Base-by-base conservation (phyloP, 371 early-diverging fungal species). In the Mucor lusitanicus region DNA sequence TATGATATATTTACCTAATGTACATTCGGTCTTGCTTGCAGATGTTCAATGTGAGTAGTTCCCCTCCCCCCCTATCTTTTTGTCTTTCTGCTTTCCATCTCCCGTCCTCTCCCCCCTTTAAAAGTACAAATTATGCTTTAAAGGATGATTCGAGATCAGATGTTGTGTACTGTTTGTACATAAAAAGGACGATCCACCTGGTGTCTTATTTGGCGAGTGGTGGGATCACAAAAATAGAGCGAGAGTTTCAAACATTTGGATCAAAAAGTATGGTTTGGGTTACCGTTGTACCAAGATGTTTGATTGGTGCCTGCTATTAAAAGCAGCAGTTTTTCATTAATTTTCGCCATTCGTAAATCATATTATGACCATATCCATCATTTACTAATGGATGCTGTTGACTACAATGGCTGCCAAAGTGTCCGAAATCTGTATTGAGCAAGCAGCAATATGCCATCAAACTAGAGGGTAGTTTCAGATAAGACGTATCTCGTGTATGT, bases 301-400 rank as follows among this genome's bases (percentile, higher is more conserved):
- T 55, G 55, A 55, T 55, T 55, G 55, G 55, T 55, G 32, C 55
- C 32, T 55, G 32, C 55, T 30, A 55, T 32, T 55, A 30, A 55
- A 55, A 55, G 32, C 55, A 25, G 23, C 8, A 50, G 50, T 11
- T 50, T 50, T 23, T 44, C 7, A 50, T 50, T 50, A 23, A 50
- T 50, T 50, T 50, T 25, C 12, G 50, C 25, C 50, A 50, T 50
- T 50, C 11, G 23, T 25, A 50, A 50, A 50, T 25, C 50, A 23
- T 8, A 44, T 7, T 19, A 19, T n/a, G 44, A 44, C 6, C 37
- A 30, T 30, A 37, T 19, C 23, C 21, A 25, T 55, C n/a, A 30
- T 23, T 8, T 30, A 21, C n/a, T 13, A 17, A 21, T 30, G 12
- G 28, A 32, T 30, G 55, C 32, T n/a, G 32, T 5, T 17, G 30